Conservation (phyloP, 768 basidiomycete species). For the Suillus spraguei region DNA sequence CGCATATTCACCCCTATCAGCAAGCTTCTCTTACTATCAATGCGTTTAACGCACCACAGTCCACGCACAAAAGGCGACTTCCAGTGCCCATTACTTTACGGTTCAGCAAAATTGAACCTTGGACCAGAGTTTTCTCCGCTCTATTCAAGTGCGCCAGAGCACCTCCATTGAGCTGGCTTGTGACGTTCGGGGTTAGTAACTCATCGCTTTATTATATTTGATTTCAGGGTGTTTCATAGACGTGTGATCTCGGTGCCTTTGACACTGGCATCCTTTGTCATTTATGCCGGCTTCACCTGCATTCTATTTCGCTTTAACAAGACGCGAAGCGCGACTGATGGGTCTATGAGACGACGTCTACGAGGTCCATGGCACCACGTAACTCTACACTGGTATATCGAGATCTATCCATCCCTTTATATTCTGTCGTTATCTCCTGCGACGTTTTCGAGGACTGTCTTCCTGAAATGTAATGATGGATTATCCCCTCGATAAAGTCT, state of each 20-base stretch:
- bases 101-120: slow-evolving; percentile 2
- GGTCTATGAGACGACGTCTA: neutral
- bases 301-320: neutral
- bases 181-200: neutral
- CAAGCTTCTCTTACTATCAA: neutral
- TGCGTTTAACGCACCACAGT: slow-evolving; percentile 6
- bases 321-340: neutral
- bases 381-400: neutral
- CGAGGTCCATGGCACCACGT: neutral
- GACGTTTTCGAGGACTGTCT: neutral
- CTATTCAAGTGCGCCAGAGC: neutral
- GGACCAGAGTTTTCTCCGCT: neutral
- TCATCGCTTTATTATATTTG: neutral
- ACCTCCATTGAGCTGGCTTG: neutral
- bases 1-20: neutral
- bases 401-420: slow-evolving; percentile 1
- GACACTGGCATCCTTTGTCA: neutral
- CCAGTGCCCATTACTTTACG: neutral
- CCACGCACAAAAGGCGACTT: neutral
- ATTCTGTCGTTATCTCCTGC: neutral
- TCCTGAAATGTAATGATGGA: neutral
- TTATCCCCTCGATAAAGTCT: neutral
- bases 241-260: slow-evolving; percentile 5
- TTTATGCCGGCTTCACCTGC: neutral
- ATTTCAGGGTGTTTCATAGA: neutral